Conservation (phyloP, 805 yeast genomes). For the Lipomyces yamadae region DNA sequence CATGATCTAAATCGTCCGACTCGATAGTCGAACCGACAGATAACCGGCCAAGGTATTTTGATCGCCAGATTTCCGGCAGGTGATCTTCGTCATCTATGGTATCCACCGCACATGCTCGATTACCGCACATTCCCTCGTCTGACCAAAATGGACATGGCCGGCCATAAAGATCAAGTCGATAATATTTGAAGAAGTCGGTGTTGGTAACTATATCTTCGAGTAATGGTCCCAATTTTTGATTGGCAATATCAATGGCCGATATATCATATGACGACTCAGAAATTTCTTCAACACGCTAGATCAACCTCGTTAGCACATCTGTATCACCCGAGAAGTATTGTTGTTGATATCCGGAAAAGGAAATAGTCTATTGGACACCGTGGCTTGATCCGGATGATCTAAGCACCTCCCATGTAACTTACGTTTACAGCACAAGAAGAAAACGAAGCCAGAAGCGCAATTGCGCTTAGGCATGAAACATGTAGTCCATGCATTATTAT, state of each 20-base stretch:
- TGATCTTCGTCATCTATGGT: slow-evolving; percentile 74
- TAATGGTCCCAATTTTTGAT: slow-evolving; percentile 52
- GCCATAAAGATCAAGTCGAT: slow-evolving; percentile 76
- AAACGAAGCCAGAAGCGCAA: slow-evolving; percentile 8
- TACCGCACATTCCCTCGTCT: slow-evolving; percentile 79
- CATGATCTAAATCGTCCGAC: slow-evolving; percentile 47
- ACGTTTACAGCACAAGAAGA: not conserved
- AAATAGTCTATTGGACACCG: not conserved
- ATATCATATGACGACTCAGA: slow-evolving; percentile 28
- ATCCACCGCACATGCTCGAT: slow-evolving; percentile 88
- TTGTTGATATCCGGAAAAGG: not conserved
- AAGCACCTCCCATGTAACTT: not conserved
- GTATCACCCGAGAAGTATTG: not conserved
- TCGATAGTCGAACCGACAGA: slow-evolving; percentile 42
- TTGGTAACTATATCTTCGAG: slow-evolving; percentile 61
- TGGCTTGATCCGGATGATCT: not conserved
- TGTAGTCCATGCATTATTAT: not conserved
- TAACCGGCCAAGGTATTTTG: slow-evolving; percentile 67
- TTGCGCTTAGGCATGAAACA: not conserved
- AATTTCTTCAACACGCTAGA: slow-evolving; percentile 13
- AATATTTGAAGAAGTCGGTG: slow-evolving; percentile 83
- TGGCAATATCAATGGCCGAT: slow-evolving; percentile 56
- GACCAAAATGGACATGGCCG: slow-evolving; percentile 83
- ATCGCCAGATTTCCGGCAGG: slow-evolving; percentile 73
- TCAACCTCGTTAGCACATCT: not conserved